phyloP scores from a whole-genome alignment of 495 filamentous ascomycete species.

The Clohesyomyces aquaticus region DNA sequence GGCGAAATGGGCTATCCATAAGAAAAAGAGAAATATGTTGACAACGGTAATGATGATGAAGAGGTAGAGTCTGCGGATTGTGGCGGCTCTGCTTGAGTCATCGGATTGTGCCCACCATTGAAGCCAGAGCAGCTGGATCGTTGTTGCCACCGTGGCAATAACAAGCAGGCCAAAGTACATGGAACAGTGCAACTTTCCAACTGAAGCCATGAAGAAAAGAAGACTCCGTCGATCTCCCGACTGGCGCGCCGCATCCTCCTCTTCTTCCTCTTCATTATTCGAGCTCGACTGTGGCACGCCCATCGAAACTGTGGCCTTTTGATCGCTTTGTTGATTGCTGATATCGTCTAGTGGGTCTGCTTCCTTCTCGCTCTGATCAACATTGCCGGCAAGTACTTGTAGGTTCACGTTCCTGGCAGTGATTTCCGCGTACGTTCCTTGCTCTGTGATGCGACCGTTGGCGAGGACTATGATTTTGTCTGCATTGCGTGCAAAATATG shows the following conservation, averaged over 20 bases:
- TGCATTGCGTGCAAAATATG: conserved; percentile 21
- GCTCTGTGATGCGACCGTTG: conserved; percentile 25
- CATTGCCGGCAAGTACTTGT: conserved; percentile 5
- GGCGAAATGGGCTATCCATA: conserved; percentile 25
- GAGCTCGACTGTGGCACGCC: too few relatives aligned
- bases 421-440: conserved; percentile 36
- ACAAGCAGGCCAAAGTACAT: conserved; percentile 18
- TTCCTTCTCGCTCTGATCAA: neutral
- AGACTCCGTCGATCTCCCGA: conserved; percentile 29
- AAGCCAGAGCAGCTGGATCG: conserved; percentile 29
- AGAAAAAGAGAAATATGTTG: conserved; percentile 10
- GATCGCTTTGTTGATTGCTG: too few relatives aligned
- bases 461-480: conserved; percentile 31
- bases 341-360: conserved; percentile 6
- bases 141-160: conserved; percentile 10
- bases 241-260: conserved; percentile 16
- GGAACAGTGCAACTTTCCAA: conserved; percentile 21
- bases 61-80: conserved; percentile 11
- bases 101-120: conserved; percentile 34
- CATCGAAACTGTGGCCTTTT: too few relatives aligned
- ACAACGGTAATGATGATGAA: conserved; percentile 27
- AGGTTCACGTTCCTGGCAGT: conserved; percentile 2
- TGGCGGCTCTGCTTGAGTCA: conserved; percentile 1
- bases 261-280: conserved; percentile 20
- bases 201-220: conserved; percentile 18